phyloP scores from a whole-genome alignment of 768 basidiomycete species.

The Lactarius pseudohatsudake region DNA sequence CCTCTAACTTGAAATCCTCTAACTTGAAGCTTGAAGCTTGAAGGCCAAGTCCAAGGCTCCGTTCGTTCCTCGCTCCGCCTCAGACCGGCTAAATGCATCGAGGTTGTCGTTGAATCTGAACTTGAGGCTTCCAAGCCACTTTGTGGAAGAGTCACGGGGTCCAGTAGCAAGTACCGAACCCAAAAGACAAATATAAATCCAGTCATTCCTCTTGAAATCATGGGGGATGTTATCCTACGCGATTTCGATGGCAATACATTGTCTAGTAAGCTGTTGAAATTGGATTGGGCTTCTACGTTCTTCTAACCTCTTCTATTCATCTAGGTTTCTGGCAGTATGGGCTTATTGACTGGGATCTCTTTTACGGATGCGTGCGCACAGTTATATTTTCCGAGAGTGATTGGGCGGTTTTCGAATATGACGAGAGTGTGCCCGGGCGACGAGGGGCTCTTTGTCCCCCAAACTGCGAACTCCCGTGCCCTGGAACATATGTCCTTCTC shows the following conservation, averaged over 20 bases:
- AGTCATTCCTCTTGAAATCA: neutral
- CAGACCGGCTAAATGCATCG: too few species aligned
- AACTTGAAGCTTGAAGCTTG: too few species aligned
- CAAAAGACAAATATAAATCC: too few species aligned
- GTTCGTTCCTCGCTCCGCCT: too few species aligned
- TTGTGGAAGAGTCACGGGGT: too few species aligned
- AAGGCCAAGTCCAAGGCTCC: too few species aligned
- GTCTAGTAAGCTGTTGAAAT: neutral
- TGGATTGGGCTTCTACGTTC: neutral
- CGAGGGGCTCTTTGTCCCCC: neutral
- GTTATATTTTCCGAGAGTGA: neutral
- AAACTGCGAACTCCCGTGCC: neutral
- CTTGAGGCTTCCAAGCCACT: too few species aligned
- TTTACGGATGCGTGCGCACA: neutral
- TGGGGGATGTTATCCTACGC: neutral
- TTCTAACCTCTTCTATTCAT: neutral
- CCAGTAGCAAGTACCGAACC: too few species aligned
- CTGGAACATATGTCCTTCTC: slow-evolving; percentile 1
- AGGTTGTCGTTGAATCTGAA: too few species aligned
- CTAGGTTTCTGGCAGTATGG: slow-evolving; percentile 2
- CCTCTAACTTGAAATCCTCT: too few species aligned
- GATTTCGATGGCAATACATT: neutral
- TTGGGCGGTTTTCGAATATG: neutral
- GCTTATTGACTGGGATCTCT: neutral
- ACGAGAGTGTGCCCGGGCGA: neutral